Evolutionary conservation across 805 yeast genomes (phyloP).

Genomic region (Monosporozyma yasuniensis): DNA sequence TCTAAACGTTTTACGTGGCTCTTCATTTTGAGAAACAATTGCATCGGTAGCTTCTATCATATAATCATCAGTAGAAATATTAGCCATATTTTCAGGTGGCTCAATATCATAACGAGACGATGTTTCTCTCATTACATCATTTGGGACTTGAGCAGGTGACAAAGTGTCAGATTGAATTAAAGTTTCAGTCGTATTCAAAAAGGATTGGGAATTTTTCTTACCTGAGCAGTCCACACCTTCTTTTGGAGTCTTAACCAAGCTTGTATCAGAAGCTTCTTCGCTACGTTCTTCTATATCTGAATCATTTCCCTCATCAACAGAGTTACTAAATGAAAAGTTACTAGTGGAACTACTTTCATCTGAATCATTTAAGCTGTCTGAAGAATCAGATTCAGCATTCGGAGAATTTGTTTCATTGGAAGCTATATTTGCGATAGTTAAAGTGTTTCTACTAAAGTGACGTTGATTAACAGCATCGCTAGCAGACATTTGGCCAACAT

Average conservation of each 20-base stretch:
- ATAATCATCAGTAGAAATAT: background rate
- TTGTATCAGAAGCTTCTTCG: too few species aligned
- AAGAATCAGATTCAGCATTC: background rate
- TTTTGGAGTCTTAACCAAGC: background rate
- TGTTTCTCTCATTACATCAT: background rate
- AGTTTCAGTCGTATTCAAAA: background rate
- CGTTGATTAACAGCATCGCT: too few species aligned
- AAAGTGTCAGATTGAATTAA: background rate
- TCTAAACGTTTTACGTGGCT: slow-evolving; percentile 17
- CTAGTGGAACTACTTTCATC: background rate
- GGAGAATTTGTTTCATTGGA: background rate
- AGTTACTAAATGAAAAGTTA: slow-evolving; percentile 4
- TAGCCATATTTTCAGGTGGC: background rate
- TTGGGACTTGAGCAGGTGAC: background rate
- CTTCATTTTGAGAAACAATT: slow-evolving; percentile 1
- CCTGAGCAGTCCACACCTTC: background rate
- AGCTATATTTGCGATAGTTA: background rate
- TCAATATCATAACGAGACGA: background rate
- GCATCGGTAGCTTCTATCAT: background rate
- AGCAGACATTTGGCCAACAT: background rate
- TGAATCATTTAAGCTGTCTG: background rate
- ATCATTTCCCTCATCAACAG: background rate
- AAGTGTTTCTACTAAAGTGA: background rate
- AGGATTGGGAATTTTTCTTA: background rate
- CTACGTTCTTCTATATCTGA: background rate